A percentile compares a stretch with the other conserved stretches of the same genome.
These are phyloP conservation scores for Flaveria trinervia DNA, from an alignment of 129 eudicot species.

Conservation along the genomic window DNA sequence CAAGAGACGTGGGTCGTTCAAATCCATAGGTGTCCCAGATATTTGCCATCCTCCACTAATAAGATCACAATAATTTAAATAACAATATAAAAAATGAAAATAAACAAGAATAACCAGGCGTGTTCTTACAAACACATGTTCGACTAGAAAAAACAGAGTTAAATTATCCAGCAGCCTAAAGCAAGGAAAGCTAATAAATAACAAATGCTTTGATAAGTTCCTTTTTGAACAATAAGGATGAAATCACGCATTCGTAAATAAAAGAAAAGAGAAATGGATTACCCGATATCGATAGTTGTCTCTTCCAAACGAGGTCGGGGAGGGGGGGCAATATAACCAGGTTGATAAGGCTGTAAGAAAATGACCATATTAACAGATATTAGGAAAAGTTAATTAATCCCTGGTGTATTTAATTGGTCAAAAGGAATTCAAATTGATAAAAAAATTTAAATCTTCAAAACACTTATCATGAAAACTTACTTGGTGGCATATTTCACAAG, in stretches of 20 bases:
- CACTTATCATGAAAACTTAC: slow-evolving; percentile 34
- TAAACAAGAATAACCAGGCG: neutral
- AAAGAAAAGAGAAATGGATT: slow-evolving; percentile 7
- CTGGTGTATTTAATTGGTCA: neutral
- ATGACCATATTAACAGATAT: slow-evolving; percentile 5
- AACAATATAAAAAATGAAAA: neutral
- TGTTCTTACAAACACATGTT: neutral
- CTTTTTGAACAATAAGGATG: neutral
- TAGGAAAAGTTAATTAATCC: neutral
- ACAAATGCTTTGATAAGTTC: neutral
- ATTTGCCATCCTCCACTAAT: slow-evolving; percentile 90
- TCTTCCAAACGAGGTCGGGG: slow-evolving; percentile 72
- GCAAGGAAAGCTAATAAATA: neutral
- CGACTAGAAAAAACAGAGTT: neutral
- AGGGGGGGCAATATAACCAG: slow-evolving; percentile 85
- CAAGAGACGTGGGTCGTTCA: slow-evolving; percentile 83
- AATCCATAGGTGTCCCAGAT: slow-evolving; percentile 77
- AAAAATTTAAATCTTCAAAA: neutral
- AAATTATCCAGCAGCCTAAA: neutral
- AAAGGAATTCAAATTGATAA: neutral
- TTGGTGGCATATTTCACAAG: slow-evolving; percentile 98
- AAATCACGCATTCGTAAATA: neutral
- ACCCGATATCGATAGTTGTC: slow-evolving; percentile 89
- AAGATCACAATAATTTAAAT: neutral
- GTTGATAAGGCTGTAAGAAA: slow-evolving; percentile 68